Base-by-base conservation (phyloP, 208 protist genomes). In the Acanthamoeba royreba region DNA sequence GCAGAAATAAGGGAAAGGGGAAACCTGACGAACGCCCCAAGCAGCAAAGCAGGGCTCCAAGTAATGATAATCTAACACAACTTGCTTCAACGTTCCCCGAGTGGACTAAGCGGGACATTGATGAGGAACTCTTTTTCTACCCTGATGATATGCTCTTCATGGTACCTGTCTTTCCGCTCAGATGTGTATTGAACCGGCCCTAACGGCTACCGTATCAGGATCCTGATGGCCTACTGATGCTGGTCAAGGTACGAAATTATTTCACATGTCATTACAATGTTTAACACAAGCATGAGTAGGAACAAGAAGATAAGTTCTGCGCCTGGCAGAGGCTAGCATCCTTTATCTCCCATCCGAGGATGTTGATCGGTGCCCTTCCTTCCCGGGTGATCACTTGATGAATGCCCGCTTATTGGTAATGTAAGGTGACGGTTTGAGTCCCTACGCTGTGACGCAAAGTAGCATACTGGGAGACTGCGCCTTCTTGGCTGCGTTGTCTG, bases 121-220 rank as follows among this genome's bases (percentile, higher is more conserved):
- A 89, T 25, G 52, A 89, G 49, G 81, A 89, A 31, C 81, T 89
- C 81, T 89, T 89, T 31, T 89, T 89, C 52, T 63, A 66, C 31
- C 81, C 81, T 33, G 81, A 89, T 19, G 81, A 89, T 47, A 40
- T 66, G 17, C 0, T 13, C n/a, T 92, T 46, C 46, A 74, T 31
- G 2, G 53, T 91, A 72, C 31, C n/a, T 45, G n/a, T 31, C 13
- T 22, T n/a, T 15, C 66, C n/a, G 22, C n/a, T 15, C 66, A 40
- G 35, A 11, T 55, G 11, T 52, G 17, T 69, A 9, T 38, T 11
- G 22, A 11, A 42, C 8, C 45, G 25, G n/a, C 13, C 8, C 38
- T 83, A 42, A 25, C 42, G n/a, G 17, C 47, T 52, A 42, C 72
- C 11, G 22, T 19, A 52, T 72, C 33, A 91, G 86, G 86, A 92